Conservation (phyloP, 1,139 yeast genomes). For the Taphrina pruni region DNA sequence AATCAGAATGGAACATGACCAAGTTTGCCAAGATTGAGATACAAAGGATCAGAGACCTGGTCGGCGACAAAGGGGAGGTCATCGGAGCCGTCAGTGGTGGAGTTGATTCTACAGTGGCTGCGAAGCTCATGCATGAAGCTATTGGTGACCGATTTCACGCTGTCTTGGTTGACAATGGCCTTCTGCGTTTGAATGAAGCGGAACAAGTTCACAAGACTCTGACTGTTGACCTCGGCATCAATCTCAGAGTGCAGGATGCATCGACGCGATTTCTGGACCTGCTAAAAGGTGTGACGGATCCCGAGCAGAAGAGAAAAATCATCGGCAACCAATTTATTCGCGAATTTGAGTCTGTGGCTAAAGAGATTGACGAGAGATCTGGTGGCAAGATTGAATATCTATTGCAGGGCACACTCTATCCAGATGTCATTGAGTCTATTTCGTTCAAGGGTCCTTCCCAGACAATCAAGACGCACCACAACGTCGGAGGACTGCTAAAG, state of each 20-base stretch:
- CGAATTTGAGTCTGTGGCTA: constrained; percentile 73
- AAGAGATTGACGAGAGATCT: constrained; percentile 75
- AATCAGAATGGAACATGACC: constrained; percentile 96
- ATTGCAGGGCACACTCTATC: constrained; percentile 96
- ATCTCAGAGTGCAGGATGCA: constrained; percentile 93
- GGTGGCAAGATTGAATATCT: constrained; percentile 91
- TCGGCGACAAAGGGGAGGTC: constrained; percentile 98
- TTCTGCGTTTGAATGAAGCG: constrained; percentile 93
- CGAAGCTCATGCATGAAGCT: constrained; percentile 96
- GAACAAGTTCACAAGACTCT: constrained; percentile 83
- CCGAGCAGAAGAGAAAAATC: constrained; percentile 98
- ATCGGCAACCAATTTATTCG: constrained; percentile 98
- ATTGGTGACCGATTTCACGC: constrained; percentile 99
- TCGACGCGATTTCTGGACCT: constrained; percentile 83
- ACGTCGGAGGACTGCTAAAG: constrained; percentile 96
- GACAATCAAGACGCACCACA: constrained; percentile 98
- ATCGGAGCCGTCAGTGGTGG: constrained; percentile 99
- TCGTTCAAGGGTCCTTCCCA: constrained; percentile 99
- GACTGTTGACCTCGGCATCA: constrained; percentile 91
- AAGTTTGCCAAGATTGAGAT: constrained; percentile 97
- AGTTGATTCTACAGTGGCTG: constrained; percentile 99
- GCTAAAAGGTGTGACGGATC: constrained; percentile 93
- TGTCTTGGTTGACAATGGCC: constrained; percentile 96
- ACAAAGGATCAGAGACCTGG: constrained; percentile 83
- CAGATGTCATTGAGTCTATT: constrained; percentile 97